Evolutionary conservation across 169 alveolate genomes (phyloP), one percentile per base, ranked within the genome.

Genomic region (Eimeria necatrix): DNA sequence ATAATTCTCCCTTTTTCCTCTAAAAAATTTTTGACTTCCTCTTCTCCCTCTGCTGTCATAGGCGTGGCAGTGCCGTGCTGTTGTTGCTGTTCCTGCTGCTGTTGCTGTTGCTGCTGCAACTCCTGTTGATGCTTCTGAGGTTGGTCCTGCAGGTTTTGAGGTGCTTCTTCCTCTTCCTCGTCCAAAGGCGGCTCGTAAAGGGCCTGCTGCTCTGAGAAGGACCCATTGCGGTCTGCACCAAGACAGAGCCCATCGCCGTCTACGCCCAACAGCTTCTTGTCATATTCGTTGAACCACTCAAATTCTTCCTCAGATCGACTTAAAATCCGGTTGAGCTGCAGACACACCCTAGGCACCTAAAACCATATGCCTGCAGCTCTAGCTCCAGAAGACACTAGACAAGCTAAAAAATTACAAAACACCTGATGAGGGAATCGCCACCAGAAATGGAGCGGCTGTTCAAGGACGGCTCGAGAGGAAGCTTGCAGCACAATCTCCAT

Each of bases 201-300:
- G 73, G 53, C 41, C 91, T 20, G 78, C 76, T 24, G 91, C 91
- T 53, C 91, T 3, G 76, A 73, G 4, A 60, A 3, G 24, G 60
- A 41, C 59, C 22, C 6, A 41, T 24, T 61, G 32, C 41, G 60
- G 56, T 83, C 91, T 41, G 16, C 76, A 8, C 56, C n/a, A 12
- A 83, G 56, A 12, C 91, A 56, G 32, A 83, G 74, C 16, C 64
- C 91, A n/a, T 83, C 91, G 2, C 20, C 9, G 14, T 10, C 26
- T 22, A n/a, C 61, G 64, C 46, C 46, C 26, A 83, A 83, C 52
- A 83, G 91, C 48, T 53, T 24, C n/a, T 32, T n/a, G 76, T 83
- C 91, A 76, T 83, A 83, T 76, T n/a, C 91, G 78, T 83, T 56
- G 41, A 83, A 83, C 91, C 91, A 83, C 32, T 56, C 49, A n/a